These are phyloP conservation scores for Musa troglodytarum DNA, from an alignment of 176 grass and related monocot genomes.

Conservation along the genomic window DNA sequence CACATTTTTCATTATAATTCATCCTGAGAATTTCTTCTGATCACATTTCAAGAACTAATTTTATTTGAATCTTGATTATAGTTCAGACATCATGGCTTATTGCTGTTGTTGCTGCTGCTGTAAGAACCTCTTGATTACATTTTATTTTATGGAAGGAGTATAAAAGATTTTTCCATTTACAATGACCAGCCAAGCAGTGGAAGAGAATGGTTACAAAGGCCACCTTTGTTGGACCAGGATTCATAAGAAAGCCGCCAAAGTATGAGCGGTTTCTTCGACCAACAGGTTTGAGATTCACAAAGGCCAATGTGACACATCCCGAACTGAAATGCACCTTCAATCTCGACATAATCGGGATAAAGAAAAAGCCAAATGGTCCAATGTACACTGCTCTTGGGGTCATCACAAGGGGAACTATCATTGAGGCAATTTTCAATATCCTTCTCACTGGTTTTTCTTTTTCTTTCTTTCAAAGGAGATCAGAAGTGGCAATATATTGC, in stretches of 20 bases:
- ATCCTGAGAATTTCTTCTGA: background rate
- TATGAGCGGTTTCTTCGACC: slow-evolving; percentile 80
- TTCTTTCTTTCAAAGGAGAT: too few species aligned
- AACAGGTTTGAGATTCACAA: slow-evolving; percentile 65
- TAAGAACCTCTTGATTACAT: too few species aligned
- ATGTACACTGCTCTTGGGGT: slow-evolving; percentile 92
- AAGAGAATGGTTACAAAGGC: slow-evolving; percentile 90
- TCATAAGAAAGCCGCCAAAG: slow-evolving; percentile 79
- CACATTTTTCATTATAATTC: too few species aligned
- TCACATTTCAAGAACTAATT: background rate
- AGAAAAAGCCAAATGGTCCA: slow-evolving; percentile 80
- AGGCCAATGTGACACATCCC: slow-evolving; percentile 80
- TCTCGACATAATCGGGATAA: slow-evolving; percentile 70
- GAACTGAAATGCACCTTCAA: slow-evolving; percentile 87
- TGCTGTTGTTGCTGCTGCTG: too few species aligned
- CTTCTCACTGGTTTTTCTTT: too few species aligned
- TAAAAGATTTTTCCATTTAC: background rate
- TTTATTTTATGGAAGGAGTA: too few species aligned
- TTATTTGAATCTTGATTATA: too few species aligned
- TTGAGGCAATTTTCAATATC: slow-evolving; percentile 36
- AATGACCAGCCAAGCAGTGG: slow-evolving; percentile 66
- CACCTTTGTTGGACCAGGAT: slow-evolving; percentile 72
- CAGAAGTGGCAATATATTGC: too few species aligned
- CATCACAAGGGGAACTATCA: slow-evolving; percentile 75
- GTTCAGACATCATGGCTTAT: too few species aligned